phyloP scores from a whole-genome alignment of 225 moss, liverwort and hornwort genomes.

The Physcomitrium patens region DNA sequence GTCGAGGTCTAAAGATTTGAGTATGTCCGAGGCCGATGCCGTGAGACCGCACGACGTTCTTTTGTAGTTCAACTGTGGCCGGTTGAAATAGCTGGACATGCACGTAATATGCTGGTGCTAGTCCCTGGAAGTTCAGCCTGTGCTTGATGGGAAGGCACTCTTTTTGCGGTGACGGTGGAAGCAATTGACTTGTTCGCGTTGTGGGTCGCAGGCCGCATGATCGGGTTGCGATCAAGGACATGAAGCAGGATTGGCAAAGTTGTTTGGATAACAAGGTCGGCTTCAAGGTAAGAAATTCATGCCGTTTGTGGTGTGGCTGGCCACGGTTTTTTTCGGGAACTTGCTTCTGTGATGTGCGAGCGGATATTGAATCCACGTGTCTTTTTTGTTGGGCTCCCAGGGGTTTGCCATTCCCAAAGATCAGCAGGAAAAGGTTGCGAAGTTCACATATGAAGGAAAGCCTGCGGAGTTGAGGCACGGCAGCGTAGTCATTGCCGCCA shows the following conservation, averaged over 20 bases:
- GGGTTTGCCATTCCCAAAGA: conserved; percentile 94
- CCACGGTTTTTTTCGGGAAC: neutral
- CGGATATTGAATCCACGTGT: neutral
- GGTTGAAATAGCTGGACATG: conserved; percentile 2
- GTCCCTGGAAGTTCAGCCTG: conserved; percentile 8
- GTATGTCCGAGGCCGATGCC: neutral
- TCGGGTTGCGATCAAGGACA: conserved; percentile 79
- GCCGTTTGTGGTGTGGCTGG: neutral
- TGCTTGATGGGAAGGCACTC: conserved; percentile 12
- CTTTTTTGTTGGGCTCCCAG: conserved; percentile 37
- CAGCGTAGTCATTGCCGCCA: conserved; percentile 91
- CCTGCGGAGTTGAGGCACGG: conserved; percentile 87
- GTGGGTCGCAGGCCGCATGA: conserved; percentile 84
- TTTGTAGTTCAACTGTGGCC: neutral
- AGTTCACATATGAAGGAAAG: conserved; percentile 70
- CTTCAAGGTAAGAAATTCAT: conserved; percentile 68
- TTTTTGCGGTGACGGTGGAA: conserved; percentile 6
- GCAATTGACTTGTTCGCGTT: conserved; percentile 25
- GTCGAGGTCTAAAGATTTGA: conserved; percentile 16
- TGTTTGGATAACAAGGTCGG: conserved; percentile 95
- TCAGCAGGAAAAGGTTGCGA: conserved; percentile 68
- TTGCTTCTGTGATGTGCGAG: neutral
- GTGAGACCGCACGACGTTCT: neutral
- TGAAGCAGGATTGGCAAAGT: conserved; percentile 92
- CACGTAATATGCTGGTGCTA: neutral